Evolutionary conservation across 176 grass and related monocot genomes (phyloP).

Genomic region (Stipa capillata): DNA sequence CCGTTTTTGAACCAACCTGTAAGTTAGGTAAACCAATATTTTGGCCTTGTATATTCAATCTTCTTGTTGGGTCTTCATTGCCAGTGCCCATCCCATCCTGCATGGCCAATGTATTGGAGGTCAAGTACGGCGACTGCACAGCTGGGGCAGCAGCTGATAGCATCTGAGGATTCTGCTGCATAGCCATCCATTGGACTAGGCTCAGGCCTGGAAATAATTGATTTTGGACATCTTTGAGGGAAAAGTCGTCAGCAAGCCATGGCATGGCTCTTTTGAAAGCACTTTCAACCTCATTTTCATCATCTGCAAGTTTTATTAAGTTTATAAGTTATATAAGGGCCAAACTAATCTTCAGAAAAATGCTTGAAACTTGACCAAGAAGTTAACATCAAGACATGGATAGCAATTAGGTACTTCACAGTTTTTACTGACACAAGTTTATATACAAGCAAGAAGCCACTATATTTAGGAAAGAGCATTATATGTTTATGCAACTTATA

Average conservation of each 20-base stretch:
- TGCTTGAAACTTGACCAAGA: background rate
- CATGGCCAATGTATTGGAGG: slow-evolving; percentile 30
- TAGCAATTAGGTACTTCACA: background rate
- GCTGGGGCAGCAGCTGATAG: slow-evolving; percentile 35
- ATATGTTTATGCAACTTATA: background rate
- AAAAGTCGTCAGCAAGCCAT: slow-evolving; percentile 80
- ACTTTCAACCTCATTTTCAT: slow-evolving; percentile 78
- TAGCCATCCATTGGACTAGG: slow-evolving; percentile 96
- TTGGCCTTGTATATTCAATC: slow-evolving; percentile 60
- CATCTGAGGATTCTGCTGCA: slow-evolving; percentile 90
- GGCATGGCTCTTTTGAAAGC: slow-evolving; percentile 90
- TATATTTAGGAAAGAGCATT: background rate
- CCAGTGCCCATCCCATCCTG: slow-evolving; percentile 36
- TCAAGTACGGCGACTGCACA: slow-evolving; percentile 41
- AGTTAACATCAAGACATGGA: background rate
- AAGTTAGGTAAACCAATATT: slow-evolving; percentile 50
- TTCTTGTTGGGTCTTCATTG: slow-evolving; percentile 48
- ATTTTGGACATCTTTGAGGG: slow-evolving; percentile 86
- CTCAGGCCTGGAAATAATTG: slow-evolving; percentile 82
- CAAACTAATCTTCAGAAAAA: background rate
- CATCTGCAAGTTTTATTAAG: slow-evolving; percentile 55
- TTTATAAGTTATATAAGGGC: slow-evolving; percentile 16
- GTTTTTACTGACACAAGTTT: background rate
- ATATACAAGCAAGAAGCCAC: background rate
- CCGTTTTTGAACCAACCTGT: slow-evolving; percentile 54